Evolutionary conservation across 768 basidiomycete genomes (phyloP).

Genomic region (Cantharellus anzutake): DNA sequence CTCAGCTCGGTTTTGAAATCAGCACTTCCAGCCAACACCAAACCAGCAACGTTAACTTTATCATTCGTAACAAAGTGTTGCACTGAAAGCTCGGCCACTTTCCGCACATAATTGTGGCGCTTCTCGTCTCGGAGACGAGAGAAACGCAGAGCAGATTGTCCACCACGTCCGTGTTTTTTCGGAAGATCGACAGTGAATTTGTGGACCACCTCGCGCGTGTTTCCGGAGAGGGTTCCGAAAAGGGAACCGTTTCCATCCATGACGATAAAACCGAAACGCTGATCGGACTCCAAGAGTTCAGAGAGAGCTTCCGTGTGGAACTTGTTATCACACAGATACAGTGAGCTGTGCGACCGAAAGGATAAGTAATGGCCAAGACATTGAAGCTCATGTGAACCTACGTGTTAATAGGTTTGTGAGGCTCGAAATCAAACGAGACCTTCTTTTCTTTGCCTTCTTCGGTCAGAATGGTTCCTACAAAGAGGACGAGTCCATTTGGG

Average conservation of each 20-base stretch:
- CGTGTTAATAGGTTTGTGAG: slow-evolving; percentile 99
- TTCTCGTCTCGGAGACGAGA: slow-evolving; percentile 98
- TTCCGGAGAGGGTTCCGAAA: slow-evolving; percentile 88
- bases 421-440: slow-evolving; percentile 95
- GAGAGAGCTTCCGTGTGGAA: slow-evolving; percentile 97
- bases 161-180: slow-evolving; percentile 99
- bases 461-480: slow-evolving; percentile 94
- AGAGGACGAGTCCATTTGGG: slow-evolving; percentile 90
- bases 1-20: slow-evolving; percentile 98
- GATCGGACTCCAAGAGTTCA: slow-evolving; percentile 91
- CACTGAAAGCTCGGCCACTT: slow-evolving; percentile 92
- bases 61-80: slow-evolving; percentile 97
- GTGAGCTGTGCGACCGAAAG: slow-evolving; percentile 36
- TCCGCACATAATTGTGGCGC: slow-evolving; percentile 98
- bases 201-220: slow-evolving; percentile 92
- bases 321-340: slow-evolving; percentile 98
- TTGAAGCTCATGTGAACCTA: slow-evolving; percentile 22
- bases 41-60: slow-evolving; percentile 92
- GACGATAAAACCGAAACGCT: slow-evolving; percentile 96
- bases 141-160: slow-evolving; percentile 99
- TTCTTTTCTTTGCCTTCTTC: slow-evolving; percentile 99
- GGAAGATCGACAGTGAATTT: slow-evolving; percentile 98
- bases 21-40: slow-evolving; percentile 91
- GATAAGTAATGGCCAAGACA: neutral
- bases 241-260: slow-evolving; percentile 99